phyloP scores from a whole-genome alignment of 2,329 filamentous ascomycete genomes.

The Madurella fahalii region DNA sequence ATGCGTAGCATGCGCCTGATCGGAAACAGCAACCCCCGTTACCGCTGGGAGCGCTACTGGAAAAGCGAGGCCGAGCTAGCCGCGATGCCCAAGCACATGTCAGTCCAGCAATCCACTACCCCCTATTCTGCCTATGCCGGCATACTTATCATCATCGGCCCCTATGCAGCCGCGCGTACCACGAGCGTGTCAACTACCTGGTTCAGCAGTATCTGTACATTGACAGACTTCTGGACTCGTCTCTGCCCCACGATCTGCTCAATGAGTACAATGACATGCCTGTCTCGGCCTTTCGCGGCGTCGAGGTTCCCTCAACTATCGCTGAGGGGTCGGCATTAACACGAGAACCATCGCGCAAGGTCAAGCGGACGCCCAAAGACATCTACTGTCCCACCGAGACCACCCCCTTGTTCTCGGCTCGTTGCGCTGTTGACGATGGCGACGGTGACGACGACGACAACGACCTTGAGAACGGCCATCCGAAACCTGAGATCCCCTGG shows the following conservation, averaged over 20 bases:
- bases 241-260: constrained; percentile 84
- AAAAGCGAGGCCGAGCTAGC: constrained; percentile 72
- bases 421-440: constrained; percentile 40
- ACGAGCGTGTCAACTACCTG: constrained; percentile 82
- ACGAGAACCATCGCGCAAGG: constrained; percentile 42
- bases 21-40: constrained; percentile 80
- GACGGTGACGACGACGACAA: constrained; percentile 44
- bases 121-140: neutral
- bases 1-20: constrained; percentile 83
- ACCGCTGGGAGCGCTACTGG: constrained; percentile 84
- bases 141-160: neutral
- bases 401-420: constrained; percentile 56
- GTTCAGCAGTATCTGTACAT: constrained; percentile 93
- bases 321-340: constrained; percentile 50
- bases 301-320: constrained; percentile 69
- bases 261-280: constrained; percentile 77
- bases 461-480: constrained; percentile 37
- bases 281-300: constrained; percentile 48
- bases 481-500: constrained; percentile 60
- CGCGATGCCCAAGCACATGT: constrained; percentile 67
- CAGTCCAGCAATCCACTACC: neutral
- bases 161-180: constrained; percentile 64
- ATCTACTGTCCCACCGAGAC: constrained; percentile 74
- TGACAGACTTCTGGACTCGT: constrained; percentile 83
- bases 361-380: constrained; percentile 79